These are phyloP conservation scores for Lolium perenne DNA, from an alignment of 176 grass and related monocot genomes.

Conservation along the genomic window DNA sequence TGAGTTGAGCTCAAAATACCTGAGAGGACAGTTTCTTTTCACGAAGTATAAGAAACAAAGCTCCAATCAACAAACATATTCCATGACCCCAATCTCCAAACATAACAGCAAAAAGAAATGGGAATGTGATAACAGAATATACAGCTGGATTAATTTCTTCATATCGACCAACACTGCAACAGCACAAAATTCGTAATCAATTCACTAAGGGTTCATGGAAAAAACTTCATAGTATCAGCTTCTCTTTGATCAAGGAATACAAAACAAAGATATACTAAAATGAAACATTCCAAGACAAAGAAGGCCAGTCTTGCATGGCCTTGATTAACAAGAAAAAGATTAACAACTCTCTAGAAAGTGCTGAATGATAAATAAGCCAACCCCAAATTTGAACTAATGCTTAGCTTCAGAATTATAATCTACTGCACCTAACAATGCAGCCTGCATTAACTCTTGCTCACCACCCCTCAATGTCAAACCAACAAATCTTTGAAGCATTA, in stretches of 20 bases:
- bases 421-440: neutral
- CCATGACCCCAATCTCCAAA: conserved; percentile 99
- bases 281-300: conserved; percentile 22
- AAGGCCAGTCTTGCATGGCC: conserved; percentile 2
- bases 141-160: conserved; percentile 98
- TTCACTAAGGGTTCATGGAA: neutral
- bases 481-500: conserved; percentile 11
- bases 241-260: conserved; percentile 33
- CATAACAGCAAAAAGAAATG: conserved; percentile 99
- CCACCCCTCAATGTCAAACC: conserved; percentile 4
- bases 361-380: neutral
- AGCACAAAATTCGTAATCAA: conserved; percentile 39
- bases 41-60: conserved; percentile 87
- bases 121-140: conserved; percentile 96
- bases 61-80: conserved; percentile 91
- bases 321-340: neutral
- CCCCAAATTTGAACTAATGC: neutral
- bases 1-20: conserved; percentile 48
- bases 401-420: conserved; percentile 1
- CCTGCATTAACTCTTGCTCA: conserved; percentile 13
- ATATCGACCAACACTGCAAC: conserved; percentile 90
- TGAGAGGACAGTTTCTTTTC: conserved; percentile 97
- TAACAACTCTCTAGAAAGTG: conserved; percentile 3
- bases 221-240: neutral
- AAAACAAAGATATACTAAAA: neutral